Conservation (phyloP, 2,329 filamentous ascomycete genomes). For the Diaporthe velutina region DNA sequence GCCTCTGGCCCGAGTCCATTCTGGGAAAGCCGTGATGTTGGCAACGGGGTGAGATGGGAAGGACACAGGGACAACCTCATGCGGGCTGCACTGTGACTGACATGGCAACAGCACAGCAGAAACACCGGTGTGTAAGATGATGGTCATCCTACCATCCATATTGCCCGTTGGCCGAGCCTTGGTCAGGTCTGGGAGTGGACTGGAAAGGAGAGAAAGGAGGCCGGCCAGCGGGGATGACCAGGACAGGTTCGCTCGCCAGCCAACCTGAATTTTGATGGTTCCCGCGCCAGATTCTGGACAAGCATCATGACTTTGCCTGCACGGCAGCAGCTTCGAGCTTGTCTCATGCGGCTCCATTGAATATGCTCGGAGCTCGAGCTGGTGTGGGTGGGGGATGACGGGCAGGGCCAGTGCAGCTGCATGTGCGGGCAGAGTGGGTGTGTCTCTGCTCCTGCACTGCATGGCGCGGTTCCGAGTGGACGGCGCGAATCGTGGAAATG, state of each 20-base stretch:
- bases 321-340: conserved; percentile 11
- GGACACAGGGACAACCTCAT: conserved; percentile 4
- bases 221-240: neutral
- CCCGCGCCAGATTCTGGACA: conserved; percentile 2
- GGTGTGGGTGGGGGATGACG: conserved; percentile 8
- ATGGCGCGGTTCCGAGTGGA: conserved; percentile 20
- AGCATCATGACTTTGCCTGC: neutral
- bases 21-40: conserved; percentile 33
- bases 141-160: neutral
- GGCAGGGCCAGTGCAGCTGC: conserved; percentile 18
- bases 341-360: conserved; percentile 6
- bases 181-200: neutral
- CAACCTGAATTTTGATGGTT: neutral
- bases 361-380: conserved; percentile 11
- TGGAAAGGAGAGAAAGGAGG: neutral
- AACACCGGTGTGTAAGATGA: neutral
- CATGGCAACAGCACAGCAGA: neutral
- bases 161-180: neutral
- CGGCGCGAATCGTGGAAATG: conserved; percentile 32
- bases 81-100: conserved; percentile 27
- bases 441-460: neutral
- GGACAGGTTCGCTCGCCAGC: neutral
- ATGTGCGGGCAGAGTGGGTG: neutral
- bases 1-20: conserved; percentile 33
- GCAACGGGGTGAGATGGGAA: conserved; percentile 11